Evolutionary conservation across 768 basidiomycete species (phyloP).

Genomic region (Lanmaoa rubissima): DNA sequence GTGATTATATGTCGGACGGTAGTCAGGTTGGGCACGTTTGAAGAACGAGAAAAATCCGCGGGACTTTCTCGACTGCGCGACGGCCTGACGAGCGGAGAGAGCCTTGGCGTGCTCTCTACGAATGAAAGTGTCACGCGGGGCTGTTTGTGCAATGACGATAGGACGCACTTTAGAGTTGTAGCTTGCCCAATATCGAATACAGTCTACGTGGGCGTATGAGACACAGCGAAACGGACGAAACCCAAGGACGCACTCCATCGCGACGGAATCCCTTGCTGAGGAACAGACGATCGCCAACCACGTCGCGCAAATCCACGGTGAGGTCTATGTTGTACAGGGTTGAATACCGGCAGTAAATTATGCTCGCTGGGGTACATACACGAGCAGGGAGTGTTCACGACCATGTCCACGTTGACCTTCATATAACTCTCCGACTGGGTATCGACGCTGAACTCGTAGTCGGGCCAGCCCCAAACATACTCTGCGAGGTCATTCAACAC

Average conservation of each 20-base stretch:
- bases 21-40: conserved; percentile 41
- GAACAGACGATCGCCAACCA: conserved; percentile 88
- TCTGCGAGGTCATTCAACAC: conserved; percentile 88
- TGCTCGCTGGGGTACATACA: conserved; percentile 55
- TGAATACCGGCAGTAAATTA: background rate
- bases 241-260: conserved; percentile 64
- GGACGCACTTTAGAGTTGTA: conserved; percentile 56
- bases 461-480: conserved; percentile 92
- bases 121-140: background rate
- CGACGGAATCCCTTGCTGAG: conserved; percentile 77
- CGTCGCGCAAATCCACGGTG: conserved; percentile 87
- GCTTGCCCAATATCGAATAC: conserved; percentile 83
- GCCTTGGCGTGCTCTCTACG: conserved; percentile 59
- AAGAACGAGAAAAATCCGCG: conserved; percentile 71
- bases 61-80: conserved; percentile 71
- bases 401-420: conserved; percentile 88
- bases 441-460: conserved; percentile 88
- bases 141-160: background rate
- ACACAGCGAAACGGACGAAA: background rate
- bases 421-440: conserved; percentile 55
- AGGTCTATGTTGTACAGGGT: conserved; percentile 49
- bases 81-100: conserved; percentile 67
- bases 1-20: conserved; percentile 74
- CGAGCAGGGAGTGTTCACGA: conserved; percentile 89
- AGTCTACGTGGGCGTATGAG: conserved; percentile 43